Conservation (phyloP, 345 rosid species). For the Pugionium cornutum region DNA sequence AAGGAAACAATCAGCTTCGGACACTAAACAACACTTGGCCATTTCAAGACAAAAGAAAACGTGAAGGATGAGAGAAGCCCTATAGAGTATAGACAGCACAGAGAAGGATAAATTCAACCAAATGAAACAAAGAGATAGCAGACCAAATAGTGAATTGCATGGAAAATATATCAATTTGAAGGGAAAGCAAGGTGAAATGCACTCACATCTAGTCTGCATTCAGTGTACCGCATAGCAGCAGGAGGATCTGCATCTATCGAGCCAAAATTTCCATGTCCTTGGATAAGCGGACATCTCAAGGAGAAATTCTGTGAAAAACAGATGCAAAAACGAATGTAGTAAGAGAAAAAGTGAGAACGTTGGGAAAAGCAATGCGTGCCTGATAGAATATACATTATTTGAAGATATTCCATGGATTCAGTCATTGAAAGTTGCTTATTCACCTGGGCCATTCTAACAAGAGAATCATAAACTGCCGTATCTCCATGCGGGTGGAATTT, state of each 20-base stretch:
- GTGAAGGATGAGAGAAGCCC: conserved; percentile 2
- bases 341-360: not conserved
- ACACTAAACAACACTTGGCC: not conserved
- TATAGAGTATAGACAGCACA: not conserved
- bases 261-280: conserved; percentile 97
- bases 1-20: conserved; percentile 14
- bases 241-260: conserved; percentile 96
- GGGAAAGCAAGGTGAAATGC: conserved; percentile 17
- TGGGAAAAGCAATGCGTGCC: not conserved
- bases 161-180: not conserved
- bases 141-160: not conserved
- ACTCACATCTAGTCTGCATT: conserved; percentile 89
- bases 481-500: conserved; percentile 99
- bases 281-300: conserved; percentile 79
- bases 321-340: not conserved
- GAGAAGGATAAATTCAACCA: not conserved
- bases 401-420: conserved; percentile 8
- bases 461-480: conserved; percentile 84
- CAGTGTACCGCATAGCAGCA: conserved; percentile 99
- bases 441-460: conserved; percentile 99
- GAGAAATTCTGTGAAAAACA: conserved; percentile 67
- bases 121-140: not conserved
- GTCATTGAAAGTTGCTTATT: not conserved
- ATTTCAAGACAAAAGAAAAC: not conserved
- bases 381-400: not conserved